Base-by-base conservation (phyloP, 768 basidiomycete species). In the Boletus patriciae region DNA sequence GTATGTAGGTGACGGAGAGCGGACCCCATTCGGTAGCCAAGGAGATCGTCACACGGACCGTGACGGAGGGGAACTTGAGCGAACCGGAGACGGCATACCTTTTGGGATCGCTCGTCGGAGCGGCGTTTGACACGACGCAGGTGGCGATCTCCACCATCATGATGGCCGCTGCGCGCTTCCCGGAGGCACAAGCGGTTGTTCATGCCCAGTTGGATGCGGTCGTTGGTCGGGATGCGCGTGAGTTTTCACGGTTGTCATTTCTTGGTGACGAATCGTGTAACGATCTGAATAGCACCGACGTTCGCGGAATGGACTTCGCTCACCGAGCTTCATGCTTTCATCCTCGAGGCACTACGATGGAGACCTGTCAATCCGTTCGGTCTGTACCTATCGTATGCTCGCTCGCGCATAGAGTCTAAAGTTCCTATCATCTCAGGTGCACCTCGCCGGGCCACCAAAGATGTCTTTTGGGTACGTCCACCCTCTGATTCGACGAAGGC, bases 51-150 rank as follows among this genome's bases (percentile, higher is more conserved):
- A 79, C 80, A 38, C 76, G 74, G 2, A 80, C 51, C 7, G 64
- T 83, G 53, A 62, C 64, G 0, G 80, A 82, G 40, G 77, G 81
- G 15, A 77, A 77, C 13, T 69, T 86, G 3, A 76, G 77, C 6
- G 77, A 81, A 52, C 68, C 76, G 16, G 84, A 87, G 58, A 77
- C 76, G 0, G 79, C 84, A 0, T 87, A 82, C 66, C 76, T 87
- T 23, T 79, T 80, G 2, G 85, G 85, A 2, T 79, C 80, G 10
- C 80, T 87, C 70, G 83, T 85, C 43, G 85, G 84, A 21, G 85
- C 85, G 19, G 83, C 84, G 0, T 79, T 81, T 1, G 85, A 85
- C 55, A 85, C 85, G 70, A 67, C 66, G 3, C 69, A 66, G 33
- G 67, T 66, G 12, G 68, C 57, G 1, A 70, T 68, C 42, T 60